Conservation (phyloP, 768 basidiomycete species). For the Melanogaster broomeanus region DNA sequence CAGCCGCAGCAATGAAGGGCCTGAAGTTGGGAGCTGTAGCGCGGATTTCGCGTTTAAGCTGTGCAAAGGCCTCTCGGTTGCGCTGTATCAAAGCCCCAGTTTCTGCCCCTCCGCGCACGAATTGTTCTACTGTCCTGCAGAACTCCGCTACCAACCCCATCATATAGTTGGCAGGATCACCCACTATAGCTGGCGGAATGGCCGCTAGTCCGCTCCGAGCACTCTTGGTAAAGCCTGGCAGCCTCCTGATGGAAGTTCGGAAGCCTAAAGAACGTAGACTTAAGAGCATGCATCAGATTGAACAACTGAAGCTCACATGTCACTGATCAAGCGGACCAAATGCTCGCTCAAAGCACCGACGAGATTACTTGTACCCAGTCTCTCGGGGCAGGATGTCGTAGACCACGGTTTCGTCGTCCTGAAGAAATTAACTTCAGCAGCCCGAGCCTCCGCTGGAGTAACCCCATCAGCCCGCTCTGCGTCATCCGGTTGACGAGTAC, state of each 20-base stretch:
- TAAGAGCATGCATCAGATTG: not conserved
- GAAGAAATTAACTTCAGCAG: slow-evolving; percentile 39
- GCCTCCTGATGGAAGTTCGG: slow-evolving; percentile 33
- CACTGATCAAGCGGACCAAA: slow-evolving; percentile 37
- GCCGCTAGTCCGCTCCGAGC: slow-evolving; percentile 23
- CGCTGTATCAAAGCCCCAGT: slow-evolving; percentile 31
- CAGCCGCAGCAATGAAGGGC: slow-evolving; percentile 14
- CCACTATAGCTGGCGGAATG: slow-evolving; percentile 32
- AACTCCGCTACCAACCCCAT: slow-evolving; percentile 37
- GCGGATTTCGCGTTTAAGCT: slow-evolving; percentile 34
- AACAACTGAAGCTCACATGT: slow-evolving; percentile 17
- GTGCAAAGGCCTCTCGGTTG: slow-evolving; percentile 27
- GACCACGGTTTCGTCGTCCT: slow-evolving; percentile 38
- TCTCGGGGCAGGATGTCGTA: slow-evolving; percentile 17
- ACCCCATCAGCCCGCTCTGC: slow-evolving; percentile 33
- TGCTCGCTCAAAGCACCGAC: slow-evolving; percentile 36
- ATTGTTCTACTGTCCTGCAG: slow-evolving; percentile 28
- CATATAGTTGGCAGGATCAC: slow-evolving; percentile 40
- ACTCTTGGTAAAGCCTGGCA: slow-evolving; percentile 22
- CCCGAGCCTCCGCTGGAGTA: slow-evolving; percentile 33
- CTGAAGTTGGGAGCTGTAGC: slow-evolving; percentile 39
- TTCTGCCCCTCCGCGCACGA: slow-evolving; percentile 29
- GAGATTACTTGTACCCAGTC: slow-evolving; percentile 41
- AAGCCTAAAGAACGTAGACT: slow-evolving; percentile 19
- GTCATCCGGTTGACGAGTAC: slow-evolving; percentile 44